These are phyloP conservation scores for Metschnikowia lachancei DNA, from an alignment of 805 yeast species.

Conservation along the genomic window DNA sequence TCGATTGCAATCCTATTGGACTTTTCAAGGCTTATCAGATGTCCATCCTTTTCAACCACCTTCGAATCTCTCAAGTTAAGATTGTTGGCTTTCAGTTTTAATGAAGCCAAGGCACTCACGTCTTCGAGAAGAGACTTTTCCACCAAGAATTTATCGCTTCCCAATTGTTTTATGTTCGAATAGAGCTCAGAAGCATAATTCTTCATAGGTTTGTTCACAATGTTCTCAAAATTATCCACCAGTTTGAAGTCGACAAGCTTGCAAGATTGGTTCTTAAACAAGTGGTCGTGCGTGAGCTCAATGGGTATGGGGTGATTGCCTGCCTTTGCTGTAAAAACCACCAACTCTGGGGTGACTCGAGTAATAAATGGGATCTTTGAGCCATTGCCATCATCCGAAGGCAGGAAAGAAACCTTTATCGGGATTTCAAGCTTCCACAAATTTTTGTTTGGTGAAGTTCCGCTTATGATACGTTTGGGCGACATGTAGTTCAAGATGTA, in stretches of 20 bases:
- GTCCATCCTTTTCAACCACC: conserved; percentile 24
- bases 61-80: conserved; percentile 25
- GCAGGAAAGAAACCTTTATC: conserved; percentile 27
- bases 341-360: conserved; percentile 30
- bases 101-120: conserved; percentile 32
- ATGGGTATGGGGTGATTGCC: conserved; percentile 35
- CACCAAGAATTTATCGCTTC: conserved; percentile 24
- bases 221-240: conserved; percentile 31
- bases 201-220: conserved; percentile 34
- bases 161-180: conserved; percentile 24
- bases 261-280: conserved; percentile 27
- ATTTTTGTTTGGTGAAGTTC: conserved; percentile 4
- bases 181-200: conserved; percentile 30
- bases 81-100: conserved; percentile 28
- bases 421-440: conserved; percentile 30
- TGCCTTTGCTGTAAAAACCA: conserved; percentile 31
- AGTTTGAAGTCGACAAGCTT: conserved; percentile 8
- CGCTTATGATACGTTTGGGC: conserved; percentile 19
- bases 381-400: conserved; percentile 18
- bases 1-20: not conserved
- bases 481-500: conserved; percentile 29
- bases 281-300: conserved; percentile 35
- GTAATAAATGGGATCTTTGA: conserved; percentile 8
- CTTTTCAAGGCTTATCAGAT: conserved; percentile 11
- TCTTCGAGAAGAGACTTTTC: conserved; percentile 31